phyloP scores from a whole-genome alignment of 1,284 basidiomycete genomes.

The Leccinum griseonigrum region DNA sequence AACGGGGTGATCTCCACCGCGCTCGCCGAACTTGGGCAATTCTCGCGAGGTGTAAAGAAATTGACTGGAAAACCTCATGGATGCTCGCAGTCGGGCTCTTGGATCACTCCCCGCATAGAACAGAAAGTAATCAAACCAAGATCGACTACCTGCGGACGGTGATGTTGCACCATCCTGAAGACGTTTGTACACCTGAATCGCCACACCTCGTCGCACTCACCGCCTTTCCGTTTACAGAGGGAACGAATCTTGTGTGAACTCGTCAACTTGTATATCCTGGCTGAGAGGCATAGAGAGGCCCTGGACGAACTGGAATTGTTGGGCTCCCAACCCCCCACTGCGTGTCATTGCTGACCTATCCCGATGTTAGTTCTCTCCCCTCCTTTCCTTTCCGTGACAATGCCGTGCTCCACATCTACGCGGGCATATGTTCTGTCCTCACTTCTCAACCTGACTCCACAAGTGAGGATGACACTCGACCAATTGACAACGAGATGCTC shows the following conservation, averaged over 20 bases:
- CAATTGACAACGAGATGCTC: slow-evolving; percentile 35
- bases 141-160: slow-evolving; percentile 64
- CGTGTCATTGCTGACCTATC: slow-evolving; percentile 6
- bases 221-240: slow-evolving; percentile 45
- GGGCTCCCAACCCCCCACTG: slow-evolving; percentile 24
- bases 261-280: slow-evolving; percentile 61
- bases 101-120: slow-evolving; percentile 33
- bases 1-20: slow-evolving; percentile 62
- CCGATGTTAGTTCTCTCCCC: slow-evolving; percentile 65
- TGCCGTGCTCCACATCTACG: slow-evolving; percentile 75
- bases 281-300: slow-evolving; percentile 61
- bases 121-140: slow-evolving; percentile 35
- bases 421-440: slow-evolving; percentile 71
- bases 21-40: slow-evolving; percentile 79
- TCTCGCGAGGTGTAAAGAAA: slow-evolving; percentile 79
- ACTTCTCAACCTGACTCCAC: slow-evolving; percentile 41
- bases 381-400: slow-evolving; percentile 85
- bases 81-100: slow-evolving; percentile 63
- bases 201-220: slow-evolving; percentile 14
- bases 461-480: slow-evolving; percentile 5
- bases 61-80: slow-evolving; percentile 79
- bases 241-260: slow-evolving; percentile 75
- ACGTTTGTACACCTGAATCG: slow-evolving; percentile 44
- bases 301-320: slow-evolving; percentile 85
- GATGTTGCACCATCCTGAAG: slow-evolving; percentile 63